Evolutionary conservation across 805 yeast species (phyloP), one percentile per base, ranked within the genome.

Genomic region (Candida suzukii): DNA sequence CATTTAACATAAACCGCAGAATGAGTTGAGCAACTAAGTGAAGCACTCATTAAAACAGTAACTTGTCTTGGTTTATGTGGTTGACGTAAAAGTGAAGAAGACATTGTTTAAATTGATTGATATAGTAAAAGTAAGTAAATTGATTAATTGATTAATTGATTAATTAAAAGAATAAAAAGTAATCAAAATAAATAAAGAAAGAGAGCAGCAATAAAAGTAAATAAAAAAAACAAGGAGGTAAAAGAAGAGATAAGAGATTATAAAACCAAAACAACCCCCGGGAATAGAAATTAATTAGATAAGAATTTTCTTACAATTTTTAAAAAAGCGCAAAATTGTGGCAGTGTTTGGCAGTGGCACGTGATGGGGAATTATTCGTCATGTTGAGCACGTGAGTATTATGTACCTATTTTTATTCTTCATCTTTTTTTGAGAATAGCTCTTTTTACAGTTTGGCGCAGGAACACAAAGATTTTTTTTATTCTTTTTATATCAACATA

Each of bases 1-100:
- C 85, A 79, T 47, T 73, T 67, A 8, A 83, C 84, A 49, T 79
- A 79, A 0, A 65, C 68, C 4, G 47, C 41, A 2, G 66, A 59
- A 17, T 52, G 57, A 24, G 46, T 46, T 0, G 60, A 37, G 40
- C 67, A 62, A 38, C 53, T 48, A 8, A 48, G 38, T 6, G 61
- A 47, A 5, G 63, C 61, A 20, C 48, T 48, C 62, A 61, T 54
- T 11, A 61, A 46, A 41, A 54, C 52, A 20, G 62, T 52, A n/a
- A 54, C 56, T 45, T 60, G 64, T 35, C 53, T 54, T 9, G 52
- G 33, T 22, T 58, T 56, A 36, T 56, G 52, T 38, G 49, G 52
- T 20, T 42, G 29, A 22, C 44, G 38, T 28, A 46, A 41, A 8
- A 38, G 38, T 13, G 47, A 17, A 6, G 50, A 26, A 42, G 38